These are phyloP conservation scores for Gillenia trifoliata DNA, from an alignment of 306 rosid genomes.

Conservation along the genomic window DNA sequence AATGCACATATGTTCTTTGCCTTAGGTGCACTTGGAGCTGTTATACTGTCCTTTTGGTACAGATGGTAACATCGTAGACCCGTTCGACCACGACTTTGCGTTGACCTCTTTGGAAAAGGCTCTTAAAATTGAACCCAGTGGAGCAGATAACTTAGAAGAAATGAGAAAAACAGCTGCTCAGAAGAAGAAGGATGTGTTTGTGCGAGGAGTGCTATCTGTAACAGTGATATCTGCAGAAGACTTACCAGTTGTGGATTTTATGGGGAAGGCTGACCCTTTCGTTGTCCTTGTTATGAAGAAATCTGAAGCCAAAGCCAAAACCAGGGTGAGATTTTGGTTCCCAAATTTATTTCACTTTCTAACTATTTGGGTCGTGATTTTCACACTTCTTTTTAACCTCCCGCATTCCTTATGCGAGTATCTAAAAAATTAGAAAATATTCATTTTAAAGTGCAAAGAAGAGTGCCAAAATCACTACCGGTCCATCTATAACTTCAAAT, in stretches of 20 bases:
- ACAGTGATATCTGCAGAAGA: slow-evolving; percentile 89
- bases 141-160: slow-evolving; percentile 27
- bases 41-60: slow-evolving; percentile 71
- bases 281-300: slow-evolving; percentile 74
- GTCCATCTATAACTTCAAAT: too few species aligned
- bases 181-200: slow-evolving; percentile 64
- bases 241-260: slow-evolving; percentile 66
- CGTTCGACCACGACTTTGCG: slow-evolving; percentile 54
- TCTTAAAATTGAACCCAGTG: slow-evolving; percentile 39
- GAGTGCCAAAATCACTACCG: too few species aligned
- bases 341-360: not conserved
- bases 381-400: too few species aligned
- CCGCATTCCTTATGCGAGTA: too few species aligned
- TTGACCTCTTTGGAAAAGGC: slow-evolving; percentile 70
- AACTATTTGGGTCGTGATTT: not conserved
- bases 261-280: slow-evolving; percentile 95
- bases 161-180: slow-evolving; percentile 19
- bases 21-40: slow-evolving; percentile 91
- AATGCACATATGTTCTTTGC: not conserved
- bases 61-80: slow-evolving; percentile 41
- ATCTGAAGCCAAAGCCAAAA: slow-evolving; percentile 62
- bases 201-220: slow-evolving; percentile 85
- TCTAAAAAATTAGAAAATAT: too few species aligned
- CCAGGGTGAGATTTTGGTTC: slow-evolving; percentile 58
- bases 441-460: too few species aligned